Percentiles rank a stretch among this genome's conserved stretches.
Conservation (phyloP, 768 basidiomycete genomes). For the Gloeopeniophorella convolvens region DNA sequence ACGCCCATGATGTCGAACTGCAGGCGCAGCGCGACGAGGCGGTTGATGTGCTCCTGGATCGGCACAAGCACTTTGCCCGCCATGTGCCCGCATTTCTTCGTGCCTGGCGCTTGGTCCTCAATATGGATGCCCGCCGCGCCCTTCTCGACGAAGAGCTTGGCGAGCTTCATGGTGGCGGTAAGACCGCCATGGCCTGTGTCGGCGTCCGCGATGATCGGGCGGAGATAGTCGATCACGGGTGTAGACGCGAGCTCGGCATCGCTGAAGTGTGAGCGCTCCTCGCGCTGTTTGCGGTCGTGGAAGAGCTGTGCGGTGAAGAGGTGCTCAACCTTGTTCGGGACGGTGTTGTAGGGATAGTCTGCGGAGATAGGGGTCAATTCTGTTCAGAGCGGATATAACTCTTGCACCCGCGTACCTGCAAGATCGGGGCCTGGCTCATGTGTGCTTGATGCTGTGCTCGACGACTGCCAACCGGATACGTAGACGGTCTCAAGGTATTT, state of each 20-base stretch:
- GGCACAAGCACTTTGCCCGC: conserved; percentile 96
- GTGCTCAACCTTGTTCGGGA: conserved; percentile 98
- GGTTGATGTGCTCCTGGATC: conserved; percentile 96
- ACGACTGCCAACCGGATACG: conserved; percentile 94
- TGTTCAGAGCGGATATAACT: neutral
- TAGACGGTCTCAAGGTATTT: conserved; percentile 98
- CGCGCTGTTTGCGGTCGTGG: conserved; percentile 96
- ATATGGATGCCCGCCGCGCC: conserved; percentile 97
- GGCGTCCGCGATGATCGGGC: conserved; percentile 93
- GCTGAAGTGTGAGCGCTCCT: conserved; percentile 63
- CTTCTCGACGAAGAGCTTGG: conserved; percentile 98
- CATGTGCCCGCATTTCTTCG: conserved; percentile 96
- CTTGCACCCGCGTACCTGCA: conserved; percentile 52
- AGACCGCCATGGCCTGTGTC: conserved; percentile 98
- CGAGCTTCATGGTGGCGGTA: conserved; percentile 97
- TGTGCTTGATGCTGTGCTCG: conserved; percentile 87
- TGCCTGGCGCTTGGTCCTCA: conserved; percentile 96
- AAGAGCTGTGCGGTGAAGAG: conserved; percentile 97
- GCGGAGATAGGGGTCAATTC: neutral
- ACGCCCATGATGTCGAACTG: conserved; percentile 99
- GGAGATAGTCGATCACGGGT: conserved; percentile 79
- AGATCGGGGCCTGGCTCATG: conserved; percentile 99
- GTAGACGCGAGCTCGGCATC: conserved; percentile 65
- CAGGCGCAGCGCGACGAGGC: conserved; percentile 91
- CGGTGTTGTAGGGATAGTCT: conserved; percentile 99